Evolutionary conservation across 495 filamentous ascomycete species (phyloP), one percentile per base, ranked within the genome.

Genomic region (Hyphodiscus hymeniophilus): DNA sequence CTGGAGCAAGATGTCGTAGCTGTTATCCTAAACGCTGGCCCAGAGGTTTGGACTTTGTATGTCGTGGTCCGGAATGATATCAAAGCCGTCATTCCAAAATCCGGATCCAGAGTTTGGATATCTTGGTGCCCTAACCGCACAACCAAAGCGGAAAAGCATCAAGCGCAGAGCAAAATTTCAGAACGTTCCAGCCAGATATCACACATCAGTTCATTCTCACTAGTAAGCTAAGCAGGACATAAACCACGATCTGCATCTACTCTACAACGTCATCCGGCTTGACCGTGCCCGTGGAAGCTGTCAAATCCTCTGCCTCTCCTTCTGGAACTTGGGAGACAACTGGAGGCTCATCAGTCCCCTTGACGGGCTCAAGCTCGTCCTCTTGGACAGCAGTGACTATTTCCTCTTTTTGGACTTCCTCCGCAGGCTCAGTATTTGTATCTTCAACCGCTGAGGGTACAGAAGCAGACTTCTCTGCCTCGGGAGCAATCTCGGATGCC

Each of bases 211-310:
- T 43, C 16, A 23, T 30, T n/a, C 6, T 44, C 34, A 7, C 34
- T 5, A 7, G 15, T 35, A 34, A 45, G 23, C 43, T 45, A 45
- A 45, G 6, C 43, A 32, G 30, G 21, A 45, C 16, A 22, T 12
- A 36, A 32, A 44, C 8, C 38, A 21, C 17, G 20, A 28, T 28
- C 41, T 16, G 41, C 13, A 10, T 32, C 48, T 57, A 52, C 24
- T 55, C 50, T 53, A 49, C 48, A 53, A 48, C 44, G 34, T 35
- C 24, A 22, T 42, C 31, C 12, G 38, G 28, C 40, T 59, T 59
- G 7, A 54, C 20, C 13, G 53, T 60, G 8, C 34, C 42, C 15
- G 52, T 54, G 6, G 57, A 56, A 11, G 47, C 38, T 32, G 47
- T 20, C 38, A 57, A 16, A 16, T 52, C 53, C 12, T 54, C 53